These are phyloP conservation scores for Turritis glabra DNA, from an alignment of 345 rosid genomes.

Conservation along the genomic window DNA sequence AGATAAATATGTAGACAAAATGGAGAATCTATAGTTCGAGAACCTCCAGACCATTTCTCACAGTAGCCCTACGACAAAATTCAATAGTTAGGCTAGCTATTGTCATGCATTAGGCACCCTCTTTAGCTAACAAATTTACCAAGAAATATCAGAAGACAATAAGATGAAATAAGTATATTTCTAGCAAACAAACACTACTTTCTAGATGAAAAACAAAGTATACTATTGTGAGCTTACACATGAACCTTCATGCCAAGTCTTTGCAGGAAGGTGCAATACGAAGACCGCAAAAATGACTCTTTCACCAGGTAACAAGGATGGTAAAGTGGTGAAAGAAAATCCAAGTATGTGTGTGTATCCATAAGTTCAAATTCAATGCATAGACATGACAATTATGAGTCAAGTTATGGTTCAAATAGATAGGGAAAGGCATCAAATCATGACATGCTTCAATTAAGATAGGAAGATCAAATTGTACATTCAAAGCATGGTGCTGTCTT, in stretches of 20 bases:
- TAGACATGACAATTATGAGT: no score
- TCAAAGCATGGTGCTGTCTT: no score
- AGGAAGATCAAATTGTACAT: no score
- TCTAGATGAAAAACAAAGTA: not conserved
- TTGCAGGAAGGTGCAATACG: constrained; percentile 52
- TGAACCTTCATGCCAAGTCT: constrained; percentile 63
- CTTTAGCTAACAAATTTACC: constrained; percentile 35
- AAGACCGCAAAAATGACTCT: constrained; percentile 52
- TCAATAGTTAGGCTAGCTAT: constrained; percentile 36
- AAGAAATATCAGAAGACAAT: constrained; percentile 29
- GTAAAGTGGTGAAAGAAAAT: no score
- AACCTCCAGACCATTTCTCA: constrained; percentile 39
- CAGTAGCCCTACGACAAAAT: constrained; percentile 35
- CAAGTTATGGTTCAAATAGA: no score
- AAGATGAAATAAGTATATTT: not conserved
- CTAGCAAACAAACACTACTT: constrained; percentile 11
- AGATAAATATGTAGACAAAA: not conserved
- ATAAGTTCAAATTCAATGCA: no score
- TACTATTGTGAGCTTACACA: constrained; percentile 51
- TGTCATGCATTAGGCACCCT: constrained; percentile 34
- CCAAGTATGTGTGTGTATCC: no score
- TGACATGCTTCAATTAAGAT: no score
- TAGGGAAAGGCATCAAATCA: no score
- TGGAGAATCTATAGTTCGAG: constrained; percentile 17
- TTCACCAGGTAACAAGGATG: constrained; percentile 42